Percentiles rank a stretch among this genome's conserved stretches.
Evolutionary conservation across 345 rosid species (phyloP).

Genomic region (rapeseed (Brassica napus)): Da-Ae NC_063436.1:10143001-10143500

Average conservation of each 20-base stretch:
- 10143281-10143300: constrained; percentile 15
- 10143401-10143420: no score
- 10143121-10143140: constrained; percentile 34
- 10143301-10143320: neutral
- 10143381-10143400: no score
- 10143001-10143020: neutral
- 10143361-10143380: no score
- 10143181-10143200: no score
- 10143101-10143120: constrained; percentile 16
- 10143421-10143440: no score
- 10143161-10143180: constrained; percentile 23
- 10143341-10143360: neutral
- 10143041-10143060: constrained; percentile 17
- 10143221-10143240: neutral
- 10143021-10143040: constrained; percentile 12
- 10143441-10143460: no score
- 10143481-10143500: no score
- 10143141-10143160: constrained; percentile 27
- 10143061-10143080: constrained; percentile 26
- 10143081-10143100: constrained; percentile 30
- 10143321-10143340: neutral
- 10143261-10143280: constrained; percentile 18
- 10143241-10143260: constrained; percentile 16
- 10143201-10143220: no score
- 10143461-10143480: no score